phyloP scores from a whole-genome alignment of 495 filamentous ascomycete genomes.

The Penicillium odoratum region DNA sequence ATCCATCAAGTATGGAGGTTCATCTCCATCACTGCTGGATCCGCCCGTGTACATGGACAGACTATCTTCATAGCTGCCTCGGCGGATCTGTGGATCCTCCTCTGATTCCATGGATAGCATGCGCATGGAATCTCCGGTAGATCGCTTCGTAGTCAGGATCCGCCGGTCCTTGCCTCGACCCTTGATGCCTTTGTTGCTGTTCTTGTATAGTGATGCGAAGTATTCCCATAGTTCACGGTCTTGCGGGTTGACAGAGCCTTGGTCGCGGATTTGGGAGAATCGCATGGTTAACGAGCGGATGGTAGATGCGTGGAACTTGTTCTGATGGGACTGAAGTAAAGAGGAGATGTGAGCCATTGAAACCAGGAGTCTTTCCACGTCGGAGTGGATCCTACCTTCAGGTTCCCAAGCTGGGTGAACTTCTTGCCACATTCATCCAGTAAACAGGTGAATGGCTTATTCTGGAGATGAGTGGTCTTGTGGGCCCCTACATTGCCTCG shows the following conservation, averaged over 20 bases:
- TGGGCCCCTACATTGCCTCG: constrained; percentile 87
- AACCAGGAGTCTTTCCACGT: neutral
- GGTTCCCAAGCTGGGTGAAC: constrained; percentile 85
- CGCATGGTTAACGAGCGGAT: constrained; percentile 70
- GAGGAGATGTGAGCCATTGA: neutral
- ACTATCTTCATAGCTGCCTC: constrained; percentile 34
- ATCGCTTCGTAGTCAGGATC: constrained; percentile 39
- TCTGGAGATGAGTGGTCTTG: constrained; percentile 73
- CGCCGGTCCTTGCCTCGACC: constrained; percentile 82
- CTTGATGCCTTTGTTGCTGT: constrained; percentile 92
- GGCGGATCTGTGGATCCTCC: constrained; percentile 26
- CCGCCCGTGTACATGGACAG: constrained; percentile 33
- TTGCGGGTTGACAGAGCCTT: constrained; percentile 58
- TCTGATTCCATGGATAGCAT: constrained; percentile 25
- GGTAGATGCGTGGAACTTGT: constrained; percentile 80
- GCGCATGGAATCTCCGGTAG: constrained; percentile 19
- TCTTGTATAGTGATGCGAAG: constrained; percentile 86
- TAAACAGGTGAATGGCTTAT: constrained; percentile 78
- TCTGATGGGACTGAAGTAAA: constrained; percentile 78
- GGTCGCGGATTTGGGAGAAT: constrained; percentile 66
- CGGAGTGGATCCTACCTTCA: constrained; percentile 60
- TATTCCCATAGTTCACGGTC: constrained; percentile 86
- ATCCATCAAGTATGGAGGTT: constrained; percentile 33
- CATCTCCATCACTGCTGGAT: constrained; percentile 40
- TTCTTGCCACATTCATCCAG: constrained; percentile 81